Conservation (phyloP, 192 early-diverging fungal genomes). For the Coemansia sp. region DNA sequence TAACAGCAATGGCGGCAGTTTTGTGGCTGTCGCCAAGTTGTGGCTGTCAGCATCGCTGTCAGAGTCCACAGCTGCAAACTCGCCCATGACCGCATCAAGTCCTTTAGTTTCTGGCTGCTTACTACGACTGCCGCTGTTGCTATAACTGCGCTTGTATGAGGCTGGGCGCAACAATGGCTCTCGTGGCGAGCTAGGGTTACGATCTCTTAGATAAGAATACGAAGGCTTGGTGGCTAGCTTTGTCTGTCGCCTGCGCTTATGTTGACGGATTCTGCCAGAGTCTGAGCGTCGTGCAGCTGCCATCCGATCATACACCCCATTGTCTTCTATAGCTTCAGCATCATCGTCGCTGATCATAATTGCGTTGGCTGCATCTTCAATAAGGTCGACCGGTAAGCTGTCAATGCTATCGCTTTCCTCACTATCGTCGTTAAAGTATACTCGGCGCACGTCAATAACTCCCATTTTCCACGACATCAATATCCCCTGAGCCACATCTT, state of each 20-base stretch:
- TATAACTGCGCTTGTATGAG: no score
- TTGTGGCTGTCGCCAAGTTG: neutral
- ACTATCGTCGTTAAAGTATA: constrained; percentile 35
- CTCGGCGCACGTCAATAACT: constrained; percentile 44
- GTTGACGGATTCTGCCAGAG: neutral
- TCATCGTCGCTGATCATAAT: constrained; percentile 43
- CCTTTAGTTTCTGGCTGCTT: constrained; percentile 10
- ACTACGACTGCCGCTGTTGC: neutral
- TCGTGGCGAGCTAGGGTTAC: no score
- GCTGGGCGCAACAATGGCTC: no score
- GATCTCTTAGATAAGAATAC: no score
- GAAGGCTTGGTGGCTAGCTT: no score
- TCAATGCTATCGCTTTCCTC: constrained; percentile 15
- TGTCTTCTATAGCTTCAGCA: constrained; percentile 44
- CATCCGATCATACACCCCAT: constrained; percentile 9
- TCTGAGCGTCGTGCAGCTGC: neutral
- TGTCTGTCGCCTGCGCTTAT: no score
- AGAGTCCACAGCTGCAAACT: constrained; percentile 51
- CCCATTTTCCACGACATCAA: constrained; percentile 40
- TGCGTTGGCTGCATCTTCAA: constrained; percentile 1
- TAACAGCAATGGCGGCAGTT: neutral
- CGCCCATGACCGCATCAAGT: constrained; percentile 37
- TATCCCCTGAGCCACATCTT: constrained; percentile 33
- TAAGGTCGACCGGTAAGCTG: neutral
- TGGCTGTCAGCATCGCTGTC: constrained; percentile 13